Conservation (phyloP, 2,329 filamentous ascomycete species). For the Akanthomyces dipterigenus region DNA sequence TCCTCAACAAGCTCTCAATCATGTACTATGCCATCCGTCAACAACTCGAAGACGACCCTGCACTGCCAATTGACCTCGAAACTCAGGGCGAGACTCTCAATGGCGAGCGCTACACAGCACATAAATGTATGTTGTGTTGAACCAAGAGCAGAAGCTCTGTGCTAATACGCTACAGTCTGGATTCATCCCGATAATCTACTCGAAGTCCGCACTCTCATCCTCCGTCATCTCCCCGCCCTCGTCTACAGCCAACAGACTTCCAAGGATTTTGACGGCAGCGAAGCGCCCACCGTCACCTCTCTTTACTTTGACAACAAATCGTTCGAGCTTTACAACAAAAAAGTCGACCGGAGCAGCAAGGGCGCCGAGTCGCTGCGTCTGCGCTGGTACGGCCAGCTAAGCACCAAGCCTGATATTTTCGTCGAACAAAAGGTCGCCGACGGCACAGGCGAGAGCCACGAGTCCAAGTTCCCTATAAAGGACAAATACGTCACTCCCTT, state of each 20-base stretch:
- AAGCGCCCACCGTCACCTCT: constrained; percentile 88
- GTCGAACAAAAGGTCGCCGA: constrained; percentile 86
- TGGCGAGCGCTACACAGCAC: constrained; percentile 70
- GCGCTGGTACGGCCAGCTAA: constrained; percentile 85
- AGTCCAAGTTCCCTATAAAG: constrained; percentile 79
- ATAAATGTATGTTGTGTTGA: constrained; percentile 65
- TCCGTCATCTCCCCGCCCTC: constrained; percentile 82
- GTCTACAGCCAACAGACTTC: constrained; percentile 86
- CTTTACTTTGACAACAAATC: constrained; percentile 89
- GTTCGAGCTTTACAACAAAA: constrained; percentile 80
- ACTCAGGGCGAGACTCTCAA: constrained; percentile 51
- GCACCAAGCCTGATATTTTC: constrained; percentile 69
- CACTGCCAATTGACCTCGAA: constrained; percentile 39
- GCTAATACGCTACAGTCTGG: constrained; percentile 57
- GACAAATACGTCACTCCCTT: constrained; percentile 89
- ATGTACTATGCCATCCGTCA: constrained; percentile 95
- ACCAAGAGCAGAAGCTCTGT: constrained; percentile 15
- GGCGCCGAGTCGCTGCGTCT: constrained; percentile 76
- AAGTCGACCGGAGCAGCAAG: constrained; percentile 63
- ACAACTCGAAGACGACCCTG: constrained; percentile 58
- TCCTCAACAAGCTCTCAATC: constrained; percentile 84
- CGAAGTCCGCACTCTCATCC: constrained; percentile 93
- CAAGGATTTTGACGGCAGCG: constrained; percentile 70
- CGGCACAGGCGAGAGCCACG: constrained; percentile 68
- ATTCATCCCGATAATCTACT: constrained; percentile 91